phyloP scores from a whole-genome alignment of 2,329 filamentous ascomycete species.

The Xylariaceae sp. region DNA sequence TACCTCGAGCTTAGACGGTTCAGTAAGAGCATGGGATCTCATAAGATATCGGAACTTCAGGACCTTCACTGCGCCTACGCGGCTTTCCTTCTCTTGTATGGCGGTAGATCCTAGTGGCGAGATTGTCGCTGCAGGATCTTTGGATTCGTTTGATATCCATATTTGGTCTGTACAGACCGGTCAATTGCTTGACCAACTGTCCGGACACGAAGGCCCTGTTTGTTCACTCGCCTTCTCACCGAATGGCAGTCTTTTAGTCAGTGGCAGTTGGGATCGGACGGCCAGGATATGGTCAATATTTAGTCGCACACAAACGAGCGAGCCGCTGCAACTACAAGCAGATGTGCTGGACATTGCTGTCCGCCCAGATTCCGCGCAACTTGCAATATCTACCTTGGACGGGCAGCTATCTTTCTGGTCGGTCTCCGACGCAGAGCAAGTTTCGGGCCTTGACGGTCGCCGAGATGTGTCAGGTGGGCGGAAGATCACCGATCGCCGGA shows the following conservation, averaged over 20 bases:
- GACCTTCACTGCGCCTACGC: constrained; percentile 91
- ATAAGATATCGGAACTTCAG: constrained; percentile 96
- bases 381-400: constrained; percentile 90
- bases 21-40: constrained; percentile 92
- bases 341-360: constrained; percentile 88
- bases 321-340: constrained; percentile 88
- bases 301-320: constrained; percentile 88
- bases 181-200: constrained; percentile 85
- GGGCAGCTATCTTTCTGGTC: constrained; percentile 96
- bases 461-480: constrained; percentile 92
- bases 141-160: constrained; percentile 96
- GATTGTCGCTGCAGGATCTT: constrained; percentile 90
- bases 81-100: constrained; percentile 89
- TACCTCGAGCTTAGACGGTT: constrained; percentile 92
- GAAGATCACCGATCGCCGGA: constrained; percentile 83
- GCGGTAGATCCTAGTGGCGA: constrained; percentile 97
- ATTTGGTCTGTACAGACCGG: constrained; percentile 99
- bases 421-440: constrained; percentile 82
- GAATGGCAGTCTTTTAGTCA: constrained; percentile 80
- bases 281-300: constrained; percentile 97
- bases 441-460: constrained; percentile 83
- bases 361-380: constrained; percentile 85
- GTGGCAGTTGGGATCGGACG: constrained; percentile 95
- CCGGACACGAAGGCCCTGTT: constrained; percentile 93
- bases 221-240: constrained; percentile 87